A percentile compares a stretch with the other conserved stretches of the same genome.
These are phyloP conservation scores for Pisolithus thermaeus DNA, from an alignment of 1,284 basidiomycete species.

Conservation along the genomic window DNA sequence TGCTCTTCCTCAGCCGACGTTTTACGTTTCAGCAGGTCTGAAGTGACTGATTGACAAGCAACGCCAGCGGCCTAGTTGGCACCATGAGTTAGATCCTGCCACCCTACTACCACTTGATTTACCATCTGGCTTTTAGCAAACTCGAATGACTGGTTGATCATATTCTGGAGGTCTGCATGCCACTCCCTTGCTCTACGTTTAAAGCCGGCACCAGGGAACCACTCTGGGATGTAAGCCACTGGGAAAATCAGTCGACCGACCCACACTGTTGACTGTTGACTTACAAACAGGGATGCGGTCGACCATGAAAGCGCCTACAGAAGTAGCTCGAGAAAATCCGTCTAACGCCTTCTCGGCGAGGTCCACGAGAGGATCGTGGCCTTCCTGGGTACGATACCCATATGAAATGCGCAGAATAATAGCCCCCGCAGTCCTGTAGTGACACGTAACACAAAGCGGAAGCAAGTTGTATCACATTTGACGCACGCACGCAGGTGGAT, in stretches of 20 bases:
- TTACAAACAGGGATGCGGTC: slow-evolving; percentile 30
- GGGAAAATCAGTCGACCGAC: background rate
- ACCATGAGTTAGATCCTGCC: background rate
- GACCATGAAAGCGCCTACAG: slow-evolving; percentile 23
- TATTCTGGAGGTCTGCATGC: background rate
- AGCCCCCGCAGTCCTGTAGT: slow-evolving; percentile 10
- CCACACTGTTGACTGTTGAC: slow-evolving; percentile 1
- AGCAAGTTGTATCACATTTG: background rate
- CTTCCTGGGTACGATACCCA: slow-evolving; percentile 21
- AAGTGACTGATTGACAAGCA: background rate
- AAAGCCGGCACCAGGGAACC: slow-evolving; percentile 34
- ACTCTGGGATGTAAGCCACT: slow-evolving; percentile 31
- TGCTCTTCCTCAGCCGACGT: slow-evolving; percentile 2
- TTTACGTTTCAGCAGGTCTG: background rate
- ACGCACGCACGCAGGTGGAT: slow-evolving; percentile 24
- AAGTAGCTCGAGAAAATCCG: slow-evolving; percentile 9
- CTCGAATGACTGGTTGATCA: slow-evolving; percentile 10
- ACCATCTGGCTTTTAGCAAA: slow-evolving; percentile 11
- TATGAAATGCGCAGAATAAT: slow-evolving; percentile 18
- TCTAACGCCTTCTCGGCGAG: slow-evolving; percentile 16
- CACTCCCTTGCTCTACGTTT: slow-evolving; percentile 19
- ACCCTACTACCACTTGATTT: background rate
- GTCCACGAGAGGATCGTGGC: slow-evolving; percentile 23
- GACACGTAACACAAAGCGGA: background rate
- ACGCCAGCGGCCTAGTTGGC: slow-evolving; percentile 4